Evolutionary conservation across 2,329 filamentous ascomycete genomes (phyloP), one percentile per base, ranked within the genome.

Genomic region (Xenoacremonium recifei): DNA sequence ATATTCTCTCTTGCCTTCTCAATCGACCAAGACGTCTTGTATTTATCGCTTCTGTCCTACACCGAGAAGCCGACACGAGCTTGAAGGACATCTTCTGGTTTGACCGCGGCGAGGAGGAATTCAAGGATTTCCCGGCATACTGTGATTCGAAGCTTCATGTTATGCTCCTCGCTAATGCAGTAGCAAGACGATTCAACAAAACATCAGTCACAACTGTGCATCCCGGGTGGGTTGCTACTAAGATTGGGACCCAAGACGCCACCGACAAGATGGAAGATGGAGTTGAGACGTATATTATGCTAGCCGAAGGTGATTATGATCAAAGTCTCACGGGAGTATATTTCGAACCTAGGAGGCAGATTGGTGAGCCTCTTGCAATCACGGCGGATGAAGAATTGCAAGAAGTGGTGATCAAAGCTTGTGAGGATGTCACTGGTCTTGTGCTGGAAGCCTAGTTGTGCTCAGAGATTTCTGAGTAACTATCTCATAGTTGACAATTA

Each of bases 211-310:
- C 39, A n/a, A 20, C 44, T 3, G 36, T 57, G 36, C 51, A 57
- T 20, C 54, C 53, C 21, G 53, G 54, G 5, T 55, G 41, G 16
- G 49, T 57, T 16, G 37, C 53, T 3, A 57, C 54, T 9, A 56
- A 54, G 40, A 37, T 57, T 36, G 45, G 36, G 1, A 51, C 44
- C 3, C 13, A 41, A 11, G 32, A 11, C 3, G 45, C 45, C 5
- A 39, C 45, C 0, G 47, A 38, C 7, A 55, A 48, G 30, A 39
- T 55, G 33, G 47, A 55, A n/a, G 52, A 53, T 40, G 50, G 50
- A 7, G 40, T 53, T 18, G 46, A 53, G 35, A 46, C 42, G 21
- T 54, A 54, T 30, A 17, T 54, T 3, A 52, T 47, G 42, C n/a
- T 54, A 21, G 51, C 44, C 6, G 50, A 53, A 21, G 50, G 51